Base-by-base conservation (phyloP, 2,329 filamentous ascomycete genomes). In the Phialemoniopsis sp. region DNA sequence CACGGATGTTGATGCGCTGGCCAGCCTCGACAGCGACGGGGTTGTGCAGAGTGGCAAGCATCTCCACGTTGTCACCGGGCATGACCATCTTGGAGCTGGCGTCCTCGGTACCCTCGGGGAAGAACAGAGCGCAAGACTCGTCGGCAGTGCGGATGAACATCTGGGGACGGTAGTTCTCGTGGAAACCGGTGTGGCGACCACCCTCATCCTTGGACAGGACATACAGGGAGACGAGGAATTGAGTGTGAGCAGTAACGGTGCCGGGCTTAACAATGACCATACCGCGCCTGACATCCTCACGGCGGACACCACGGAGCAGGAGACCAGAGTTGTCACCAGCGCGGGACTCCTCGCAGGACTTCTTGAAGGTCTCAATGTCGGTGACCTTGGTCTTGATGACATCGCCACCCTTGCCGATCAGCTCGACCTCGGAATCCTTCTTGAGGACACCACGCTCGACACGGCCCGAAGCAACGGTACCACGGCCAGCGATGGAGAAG, bases 361-460 rank as follows among this genome's bases (percentile, higher is more conserved):
- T 98, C 80, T 97, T 96, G 80, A 98, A 98, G 51, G 91, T 98
- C 77, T 98, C 93, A 54, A 98, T 97, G 61, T 98, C 94, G 59
- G 93, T 98, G 50, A 98, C 91, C 78, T 96, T 97, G 67, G 93
- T 97, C 82, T 94, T 96, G 76, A 97, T 87, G 51, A 88, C 71
- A 34, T 82, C 77, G 41, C 70, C 67, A 52, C 84, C 82, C 75
- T 93, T 95, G 63, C 93, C 93, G 46, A 98, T 79, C 49, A 98
- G 80, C 76, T 98, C 93, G 51, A 98, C 82, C 61, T 98, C 93
- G 48, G 83, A 77, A 64, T 98, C 93, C 69, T 82, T 88, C 87
- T 95, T 97, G 59, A 98, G 73, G 42, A 80, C 67, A 73, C 93
- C 93, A 63, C 93, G 91, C 82, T 97, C 90, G 45, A 98, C 93